phyloP scores from a whole-genome alignment of 768 basidiomycete genomes.

The Infundibulicybe gibba region DNA sequence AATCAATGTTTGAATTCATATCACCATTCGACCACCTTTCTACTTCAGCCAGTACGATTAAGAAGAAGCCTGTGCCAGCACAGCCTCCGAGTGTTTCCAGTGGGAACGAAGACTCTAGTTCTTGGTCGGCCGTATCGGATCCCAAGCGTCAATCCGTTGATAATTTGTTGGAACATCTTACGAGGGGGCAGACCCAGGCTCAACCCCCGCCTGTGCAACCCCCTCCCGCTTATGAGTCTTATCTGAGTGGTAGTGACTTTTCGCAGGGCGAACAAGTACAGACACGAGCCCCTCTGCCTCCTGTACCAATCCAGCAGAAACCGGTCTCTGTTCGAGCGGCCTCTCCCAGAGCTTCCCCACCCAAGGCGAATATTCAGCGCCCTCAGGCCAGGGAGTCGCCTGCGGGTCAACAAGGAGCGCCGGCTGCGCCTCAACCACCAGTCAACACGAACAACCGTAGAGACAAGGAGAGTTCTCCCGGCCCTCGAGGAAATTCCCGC shows the following conservation, averaged over 20 bases:
- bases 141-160: slow-evolving; percentile 84
- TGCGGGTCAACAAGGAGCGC: slow-evolving; percentile 34
- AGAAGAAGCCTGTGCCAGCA: slow-evolving; percentile 69
- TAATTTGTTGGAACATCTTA: slow-evolving; percentile 73
- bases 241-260: slow-evolving; percentile 39
- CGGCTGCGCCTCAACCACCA: slow-evolving; percentile 12
- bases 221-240: slow-evolving; percentile 43
- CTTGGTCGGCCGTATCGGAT: slow-evolving; percentile 51
- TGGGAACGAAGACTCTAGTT: slow-evolving; percentile 50
- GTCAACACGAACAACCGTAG: slow-evolving; percentile 29
- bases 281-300: slow-evolving; percentile 54
- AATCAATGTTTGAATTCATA: slow-evolving; percentile 83
- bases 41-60: slow-evolving; percentile 40
- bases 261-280: slow-evolving; percentile 39
- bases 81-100: slow-evolving; percentile 36
- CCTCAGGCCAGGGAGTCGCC: slow-evolving; percentile 54
- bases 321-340: slow-evolving; percentile 33
- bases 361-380: slow-evolving; percentile 52
- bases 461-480: slow-evolving; percentile 73
- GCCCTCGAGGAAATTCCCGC: slow-evolving; percentile 45
- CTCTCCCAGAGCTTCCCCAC: slow-evolving; percentile 65
- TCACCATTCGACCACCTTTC: slow-evolving; percentile 82
- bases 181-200: slow-evolving; percentile 41
- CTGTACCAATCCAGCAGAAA: slow-evolving; percentile 35
- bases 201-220: slow-evolving; percentile 27